Evolutionary conservation across 2,329 filamentous ascomycete genomes (phyloP), one percentile per base, ranked within the genome.

Genomic region (Exserohilum rostratum): DNA sequence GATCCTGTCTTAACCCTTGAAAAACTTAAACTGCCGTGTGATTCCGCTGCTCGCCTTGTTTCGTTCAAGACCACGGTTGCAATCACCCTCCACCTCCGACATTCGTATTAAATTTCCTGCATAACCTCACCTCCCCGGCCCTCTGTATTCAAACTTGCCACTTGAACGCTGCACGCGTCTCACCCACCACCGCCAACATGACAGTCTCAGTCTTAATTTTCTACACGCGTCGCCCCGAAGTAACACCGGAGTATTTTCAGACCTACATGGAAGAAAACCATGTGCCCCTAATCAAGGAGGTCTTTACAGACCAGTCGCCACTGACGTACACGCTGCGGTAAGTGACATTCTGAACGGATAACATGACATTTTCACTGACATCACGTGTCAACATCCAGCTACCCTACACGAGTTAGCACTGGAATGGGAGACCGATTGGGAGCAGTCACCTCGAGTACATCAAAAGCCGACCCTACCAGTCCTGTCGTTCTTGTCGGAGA

Each of bases 401-500:
- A 66, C 35, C 37, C 56, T 17, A 54, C 51, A 18, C 57, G 64
- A 25, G 61, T 62, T 17, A 52, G 57, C n/a, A 51, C 53, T 11
- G 63, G 60, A 5, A 53, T 54, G 37, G 61, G 63, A 6, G 63
- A 66, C 52, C 60, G 58, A 12, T 38, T 65, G 10, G 63, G 63
- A 6, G 60, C 58, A 17, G 49, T 52, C 27, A 58, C 59, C 11
- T 60, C 56, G 3, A 58, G 39, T 11, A 61, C 53, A 31, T 37
- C 50, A 31, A 30, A 45, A 33, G 58, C 57, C 15, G 48, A 54
- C 31, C 56, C 57, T 2, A 35, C 57, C 9, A 45, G 52, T 30
- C 66, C 64, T 18, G 66, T 65, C 1, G 48, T 67, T 25, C 57
- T 69, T 6, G 59, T 66, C 12, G 67, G 66, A 9, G 44, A 57